phyloP scores from a whole-genome alignment of 2,329 filamentous ascomycete genomes.

The Xylariaceae sp. region DNA sequence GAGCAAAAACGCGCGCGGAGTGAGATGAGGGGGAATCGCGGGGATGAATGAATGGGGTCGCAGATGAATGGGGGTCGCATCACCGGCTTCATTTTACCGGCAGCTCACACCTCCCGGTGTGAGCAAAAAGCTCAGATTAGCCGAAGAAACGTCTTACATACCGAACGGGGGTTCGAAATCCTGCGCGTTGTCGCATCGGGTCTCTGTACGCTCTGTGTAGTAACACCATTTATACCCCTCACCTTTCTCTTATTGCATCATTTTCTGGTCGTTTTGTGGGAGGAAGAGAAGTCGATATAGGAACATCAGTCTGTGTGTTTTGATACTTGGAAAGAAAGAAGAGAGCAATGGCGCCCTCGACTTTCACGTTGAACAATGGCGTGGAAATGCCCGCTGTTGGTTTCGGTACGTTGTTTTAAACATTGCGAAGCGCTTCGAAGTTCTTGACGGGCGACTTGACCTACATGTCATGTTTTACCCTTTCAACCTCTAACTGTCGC shows the following conservation, averaged over 20 bases:
- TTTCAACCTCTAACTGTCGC: neutral
- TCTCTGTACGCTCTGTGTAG: neutral
- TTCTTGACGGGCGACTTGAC: neutral
- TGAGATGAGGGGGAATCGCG: neutral
- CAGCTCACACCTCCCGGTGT: neutral
- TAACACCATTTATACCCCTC: neutral
- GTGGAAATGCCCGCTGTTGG: slow-evolving; percentile 58
- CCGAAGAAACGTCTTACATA: neutral
- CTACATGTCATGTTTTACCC: neutral
- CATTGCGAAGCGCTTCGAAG: too few relatives aligned
- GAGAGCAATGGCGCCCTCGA: slow-evolving; percentile 45
- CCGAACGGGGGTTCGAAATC: neutral
- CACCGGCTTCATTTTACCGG: neutral
- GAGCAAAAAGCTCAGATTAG: neutral
- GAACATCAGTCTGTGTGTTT: too few relatives aligned
- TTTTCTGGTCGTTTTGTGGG: too few relatives aligned
- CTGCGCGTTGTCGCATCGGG: neutral
- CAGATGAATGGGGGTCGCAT: neutral
- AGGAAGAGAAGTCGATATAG: too few relatives aligned
- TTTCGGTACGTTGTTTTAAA: slow-evolving; percentile 43
- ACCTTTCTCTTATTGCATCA: neutral
- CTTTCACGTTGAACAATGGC: slow-evolving; percentile 61
- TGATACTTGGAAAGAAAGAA: neutral
- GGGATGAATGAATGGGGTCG: neutral
- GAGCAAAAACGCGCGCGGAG: neutral